Percentiles rank a stretch among this genome's conserved stretches.
These are phyloP conservation scores for Aspergillus sclerotioniger DNA, from an alignment of 495 filamentous ascomycete genomes.

Conservation along the genomic window DNA sequence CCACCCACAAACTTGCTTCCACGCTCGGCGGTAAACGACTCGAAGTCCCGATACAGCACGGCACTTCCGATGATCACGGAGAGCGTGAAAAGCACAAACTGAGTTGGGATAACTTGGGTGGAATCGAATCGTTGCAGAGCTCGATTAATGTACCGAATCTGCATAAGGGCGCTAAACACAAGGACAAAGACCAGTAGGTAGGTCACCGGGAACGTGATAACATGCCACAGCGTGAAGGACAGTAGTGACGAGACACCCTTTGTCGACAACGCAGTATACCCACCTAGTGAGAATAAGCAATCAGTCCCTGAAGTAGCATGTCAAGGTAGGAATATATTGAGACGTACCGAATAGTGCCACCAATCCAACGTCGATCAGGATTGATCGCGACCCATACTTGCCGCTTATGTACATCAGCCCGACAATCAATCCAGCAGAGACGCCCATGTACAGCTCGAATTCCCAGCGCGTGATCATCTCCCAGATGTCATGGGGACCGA, in stretches of 20 bases:
- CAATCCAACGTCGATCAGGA: constrained; percentile 88
- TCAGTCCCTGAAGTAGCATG: not conserved
- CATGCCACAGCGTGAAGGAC: constrained; percentile 80
- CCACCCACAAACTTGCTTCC: constrained; percentile 84
- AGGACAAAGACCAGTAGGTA: constrained; percentile 79
- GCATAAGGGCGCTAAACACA: constrained; percentile 81
- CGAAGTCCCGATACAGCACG: constrained; percentile 89
- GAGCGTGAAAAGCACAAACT: constrained; percentile 95
- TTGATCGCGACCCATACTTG: constrained; percentile 76
- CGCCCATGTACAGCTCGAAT: constrained; percentile 83
- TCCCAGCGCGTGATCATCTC: constrained; percentile 83
- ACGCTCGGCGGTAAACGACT: constrained; percentile 66
- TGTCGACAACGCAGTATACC: constrained; percentile 91
- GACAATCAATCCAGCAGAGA: constrained; percentile 70
- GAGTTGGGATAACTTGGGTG: constrained; percentile 93
- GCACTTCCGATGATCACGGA: constrained; percentile 94
- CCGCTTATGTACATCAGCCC: constrained; percentile 77
- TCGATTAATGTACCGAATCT: constrained; percentile 94
- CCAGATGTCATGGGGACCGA: constrained; percentile 89
- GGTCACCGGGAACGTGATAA: constrained; percentile 86
- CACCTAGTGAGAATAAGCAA: constrained; percentile 56
- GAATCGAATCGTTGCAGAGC: constrained; percentile 93
- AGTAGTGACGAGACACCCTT: constrained; percentile 95
- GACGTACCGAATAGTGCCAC: constrained; percentile 85
- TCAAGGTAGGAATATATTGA: not conserved